These are phyloP conservation scores for Pyricularia sp. DNA, from an alignment of 2,329 filamentous ascomycete genomes.

Conservation along the genomic window DNA sequence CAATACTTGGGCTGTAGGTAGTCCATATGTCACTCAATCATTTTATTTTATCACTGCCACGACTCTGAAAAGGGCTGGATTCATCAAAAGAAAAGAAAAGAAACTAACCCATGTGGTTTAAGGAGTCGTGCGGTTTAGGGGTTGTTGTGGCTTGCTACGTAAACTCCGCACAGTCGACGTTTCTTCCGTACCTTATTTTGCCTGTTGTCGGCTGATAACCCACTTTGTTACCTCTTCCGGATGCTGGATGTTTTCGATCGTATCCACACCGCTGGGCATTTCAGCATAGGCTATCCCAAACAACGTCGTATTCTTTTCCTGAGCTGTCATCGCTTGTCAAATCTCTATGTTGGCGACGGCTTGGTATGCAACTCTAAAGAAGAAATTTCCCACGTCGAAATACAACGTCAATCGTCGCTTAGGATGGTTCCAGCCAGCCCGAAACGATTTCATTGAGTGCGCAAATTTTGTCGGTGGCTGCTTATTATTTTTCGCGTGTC, in stretches of 20 bases:
- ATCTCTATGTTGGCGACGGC: neutral
- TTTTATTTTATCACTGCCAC: neutral
- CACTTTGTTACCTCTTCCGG: neutral
- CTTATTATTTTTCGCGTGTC: neutral
- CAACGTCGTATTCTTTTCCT: neutral
- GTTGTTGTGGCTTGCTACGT: neutral
- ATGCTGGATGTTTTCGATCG: neutral
- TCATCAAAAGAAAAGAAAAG: neutral
- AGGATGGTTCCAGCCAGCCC: neutral
- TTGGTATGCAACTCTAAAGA: neutral
- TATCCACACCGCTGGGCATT: neutral
- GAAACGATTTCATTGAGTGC: neutral
- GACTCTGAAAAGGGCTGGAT: too few species aligned
- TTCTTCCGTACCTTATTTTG: neutral
- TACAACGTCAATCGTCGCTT: neutral
- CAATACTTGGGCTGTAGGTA: neutral
- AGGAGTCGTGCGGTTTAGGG: neutral
- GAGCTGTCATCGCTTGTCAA: neutral
- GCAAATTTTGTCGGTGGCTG: neutral
- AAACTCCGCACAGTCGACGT: neutral
- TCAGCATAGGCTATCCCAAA: neutral
- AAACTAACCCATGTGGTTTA: neutral
- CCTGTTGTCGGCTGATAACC: neutral
- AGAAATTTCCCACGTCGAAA: neutral
- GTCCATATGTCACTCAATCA: neutral